phyloP scores from a whole-genome alignment of 2,329 filamentous ascomycete species.

The Annulohypoxylon truncatum region DNA sequence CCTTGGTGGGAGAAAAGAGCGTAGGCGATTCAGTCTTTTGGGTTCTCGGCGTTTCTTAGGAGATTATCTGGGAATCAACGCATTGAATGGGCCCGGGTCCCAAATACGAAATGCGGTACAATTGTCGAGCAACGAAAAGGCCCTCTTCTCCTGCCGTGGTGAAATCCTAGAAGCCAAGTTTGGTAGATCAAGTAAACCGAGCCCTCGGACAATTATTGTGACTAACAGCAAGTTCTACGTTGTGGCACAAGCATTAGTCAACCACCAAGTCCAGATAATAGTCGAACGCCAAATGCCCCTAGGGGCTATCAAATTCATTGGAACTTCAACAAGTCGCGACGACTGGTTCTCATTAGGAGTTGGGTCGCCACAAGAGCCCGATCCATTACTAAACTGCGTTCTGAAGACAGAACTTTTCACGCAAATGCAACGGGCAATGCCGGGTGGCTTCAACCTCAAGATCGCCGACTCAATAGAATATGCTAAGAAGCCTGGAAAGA shows the following conservation, averaged over 20 bases:
- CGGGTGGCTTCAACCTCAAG: constrained; percentile 83
- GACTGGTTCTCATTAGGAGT: constrained; percentile 97
- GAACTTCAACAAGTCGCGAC: constrained; percentile 83
- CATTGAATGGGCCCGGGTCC: constrained; percentile 80
- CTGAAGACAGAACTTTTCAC: constrained; percentile 98
- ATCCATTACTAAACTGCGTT: constrained; percentile 92
- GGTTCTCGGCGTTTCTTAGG: constrained; percentile 93
- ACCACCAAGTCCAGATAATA: constrained; percentile 82
- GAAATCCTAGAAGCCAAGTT: constrained; percentile 95
- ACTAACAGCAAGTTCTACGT: constrained; percentile 91
- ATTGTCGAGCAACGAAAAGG: constrained; percentile 77
- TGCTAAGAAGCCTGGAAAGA: constrained; percentile 96
- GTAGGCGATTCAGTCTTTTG: constrained; percentile 88
- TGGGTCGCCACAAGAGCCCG: constrained; percentile 89
- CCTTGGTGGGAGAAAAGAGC: constrained; percentile 87
- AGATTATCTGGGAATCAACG: constrained; percentile 92
- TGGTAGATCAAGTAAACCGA: constrained; percentile 93
- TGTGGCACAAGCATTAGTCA: constrained; percentile 83
- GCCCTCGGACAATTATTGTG: constrained; percentile 84
- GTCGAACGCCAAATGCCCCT: constrained; percentile 85
- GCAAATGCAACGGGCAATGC: constrained; percentile 83
- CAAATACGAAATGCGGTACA: constrained; percentile 81
- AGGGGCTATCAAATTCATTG: constrained; percentile 88
- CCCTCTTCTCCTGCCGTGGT: constrained; percentile 89
- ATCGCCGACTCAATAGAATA: constrained; percentile 90